Base-by-base conservation (phyloP, 1,139 yeast species). In the Candida glucosophila region DNA sequence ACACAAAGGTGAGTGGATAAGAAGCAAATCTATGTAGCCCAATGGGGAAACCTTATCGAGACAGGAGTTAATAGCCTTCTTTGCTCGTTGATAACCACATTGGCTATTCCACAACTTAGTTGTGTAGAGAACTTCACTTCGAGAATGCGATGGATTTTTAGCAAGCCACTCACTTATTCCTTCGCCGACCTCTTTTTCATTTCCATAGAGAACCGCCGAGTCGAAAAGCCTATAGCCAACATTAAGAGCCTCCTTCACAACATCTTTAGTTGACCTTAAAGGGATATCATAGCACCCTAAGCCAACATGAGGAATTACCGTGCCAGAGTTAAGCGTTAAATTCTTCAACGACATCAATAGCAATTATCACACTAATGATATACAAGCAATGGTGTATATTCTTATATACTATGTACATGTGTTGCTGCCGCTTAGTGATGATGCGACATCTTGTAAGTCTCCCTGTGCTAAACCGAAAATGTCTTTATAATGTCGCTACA, bases 71-170 rank as follows among this genome's bases (percentile, higher is more conserved):
- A 57, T 50, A 5, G 60, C 62, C 4, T 23, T 19, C 19, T 39
- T 39, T 12, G 59, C 52, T 12, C 32, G 29, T 1, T 20, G 14
- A 19, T 44, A 40, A 2, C 61, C 62, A 23, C 52, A 42, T 32
- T 55, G 58, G 22, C 51, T 48, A 30, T 57, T 52, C 63, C 64
- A 56, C 22, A 53, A 37, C 36, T 60, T 59, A 19, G 67, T 59
- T 5, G 90, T 77, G 44, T 76, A 80, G 40, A 72, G 77, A 13
- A 82, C 67, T 17, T 79, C 86, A 23, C 55, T 57, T 25, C 92
- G 55, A 30, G 59, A 58, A 26, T 62, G 51, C 11, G 52, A 36
- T 0, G 73, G 68, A 22, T 65, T 65, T 20, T 69, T 72, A 4
- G 53, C 40, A n/a, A 78, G 34, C 72, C 76, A 78, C 25, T 58